Percentiles rank a stretch among this genome's conserved stretches.
Evolutionary conservation across 495 filamentous ascomycete species (phyloP).

Genomic region (Penicillium bovifimosum): DNA sequence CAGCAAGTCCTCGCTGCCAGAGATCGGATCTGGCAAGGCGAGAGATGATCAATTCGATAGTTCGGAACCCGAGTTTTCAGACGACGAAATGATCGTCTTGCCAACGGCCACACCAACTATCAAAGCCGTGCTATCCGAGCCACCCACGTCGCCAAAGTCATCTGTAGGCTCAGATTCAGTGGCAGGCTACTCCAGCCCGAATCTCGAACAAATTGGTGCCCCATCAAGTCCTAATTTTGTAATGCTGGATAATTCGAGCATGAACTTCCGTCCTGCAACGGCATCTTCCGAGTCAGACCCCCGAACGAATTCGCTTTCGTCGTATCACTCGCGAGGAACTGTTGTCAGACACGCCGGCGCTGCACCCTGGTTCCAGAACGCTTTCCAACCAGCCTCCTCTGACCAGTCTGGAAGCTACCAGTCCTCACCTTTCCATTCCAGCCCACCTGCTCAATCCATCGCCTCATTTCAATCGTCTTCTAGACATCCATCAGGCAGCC

Average conservation of each 20-base stretch:
- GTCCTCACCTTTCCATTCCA: constrained; percentile 38
- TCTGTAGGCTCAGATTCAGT: constrained; percentile 8
- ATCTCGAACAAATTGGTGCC: constrained; percentile 37
- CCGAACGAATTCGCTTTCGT: constrained; percentile 42
- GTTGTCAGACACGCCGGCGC: constrained; percentile 38
- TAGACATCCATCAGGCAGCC: constrained; percentile 26
- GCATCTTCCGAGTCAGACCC: constrained; percentile 36
- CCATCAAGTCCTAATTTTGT: constrained; percentile 45
- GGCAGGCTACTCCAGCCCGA: constrained; percentile 37
- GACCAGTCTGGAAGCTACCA: constrained; percentile 34
- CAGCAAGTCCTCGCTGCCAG: constrained; percentile 40
- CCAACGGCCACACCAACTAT: constrained; percentile 38
- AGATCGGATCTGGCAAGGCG: constrained; percentile 24
- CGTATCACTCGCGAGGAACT: constrained; percentile 46
- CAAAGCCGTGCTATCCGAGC: constrained; percentile 35
- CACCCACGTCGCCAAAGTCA: constrained; percentile 20
- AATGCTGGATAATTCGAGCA: constrained; percentile 39
- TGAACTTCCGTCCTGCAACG: constrained; percentile 32
- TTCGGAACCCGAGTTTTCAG: constrained; percentile 29
- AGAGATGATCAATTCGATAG: constrained; percentile 17
- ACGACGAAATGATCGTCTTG: constrained; percentile 36
- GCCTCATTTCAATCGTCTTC: constrained; percentile 30
- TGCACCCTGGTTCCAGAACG: constrained; percentile 33
- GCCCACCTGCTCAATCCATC: constrained; percentile 29
- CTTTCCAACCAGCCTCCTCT: constrained; percentile 32